These are phyloP conservation scores for Barnettozyma vustinii DNA, from an alignment of 805 yeast genomes.

Conservation along the genomic window DNA sequence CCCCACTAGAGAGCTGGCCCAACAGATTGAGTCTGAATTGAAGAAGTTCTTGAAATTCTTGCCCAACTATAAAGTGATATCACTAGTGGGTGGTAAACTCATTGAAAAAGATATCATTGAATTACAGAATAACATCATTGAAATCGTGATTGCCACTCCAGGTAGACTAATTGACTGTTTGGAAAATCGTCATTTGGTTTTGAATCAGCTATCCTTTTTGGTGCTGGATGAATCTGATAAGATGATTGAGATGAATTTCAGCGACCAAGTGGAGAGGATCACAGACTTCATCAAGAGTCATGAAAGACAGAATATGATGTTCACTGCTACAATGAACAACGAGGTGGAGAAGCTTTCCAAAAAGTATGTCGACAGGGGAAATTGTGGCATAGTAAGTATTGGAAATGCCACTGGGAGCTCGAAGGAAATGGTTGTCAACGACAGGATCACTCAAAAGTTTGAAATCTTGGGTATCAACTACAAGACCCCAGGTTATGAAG, in stretches of 20 bases:
- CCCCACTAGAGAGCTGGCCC: conserved; percentile 92
- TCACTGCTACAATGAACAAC: conserved; percentile 88
- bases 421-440: conserved; percentile 28
- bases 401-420: conserved; percentile 45
- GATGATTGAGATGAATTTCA: conserved; percentile 95
- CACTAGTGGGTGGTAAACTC: conserved; percentile 87
- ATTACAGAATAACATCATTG: conserved; percentile 54
- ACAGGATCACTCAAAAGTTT: conserved; percentile 65
- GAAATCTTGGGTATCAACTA: conserved; percentile 38
- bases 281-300: conserved; percentile 45
- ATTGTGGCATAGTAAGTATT: conserved; percentile 44
- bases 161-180: conserved; percentile 83
- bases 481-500: conserved; percentile 32
- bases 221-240: conserved; percentile 93
- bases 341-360: conserved; percentile 61
- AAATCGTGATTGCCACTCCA: conserved; percentile 88
- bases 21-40: conserved; percentile 73
- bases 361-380: conserved; percentile 59
- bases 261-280: conserved; percentile 64
- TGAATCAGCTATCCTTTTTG: conserved; percentile 58
- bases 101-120: conserved; percentile 65
- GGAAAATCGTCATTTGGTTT: conserved; percentile 56
- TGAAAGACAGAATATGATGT: conserved; percentile 73
- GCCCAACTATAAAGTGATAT: conserved; percentile 44
- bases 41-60: conserved; percentile 38